A percentile compares a stretch with the other conserved stretches of the same genome.
Conservation (phyloP, 2,329 filamentous ascomycete species). For the Ophiocordyceps robertsii region DNA sequence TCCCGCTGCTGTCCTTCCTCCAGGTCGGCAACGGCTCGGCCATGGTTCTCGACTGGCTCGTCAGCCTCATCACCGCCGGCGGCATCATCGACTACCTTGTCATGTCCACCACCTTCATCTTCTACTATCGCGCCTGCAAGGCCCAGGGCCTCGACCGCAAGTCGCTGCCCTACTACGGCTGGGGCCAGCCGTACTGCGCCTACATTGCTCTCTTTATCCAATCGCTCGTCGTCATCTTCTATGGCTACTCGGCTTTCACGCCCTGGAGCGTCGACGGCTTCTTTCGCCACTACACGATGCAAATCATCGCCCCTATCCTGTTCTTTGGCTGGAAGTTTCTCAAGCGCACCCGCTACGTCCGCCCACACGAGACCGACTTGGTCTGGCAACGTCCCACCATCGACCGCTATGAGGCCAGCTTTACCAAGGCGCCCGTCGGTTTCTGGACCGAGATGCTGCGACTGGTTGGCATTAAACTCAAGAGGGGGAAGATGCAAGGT, state of each 20-base stretch:
- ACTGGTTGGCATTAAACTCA: conserved; percentile 24
- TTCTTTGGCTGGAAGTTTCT: conserved; percentile 51
- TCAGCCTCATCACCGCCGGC: conserved; percentile 42
- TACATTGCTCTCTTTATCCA: conserved; percentile 30
- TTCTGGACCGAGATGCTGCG: conserved; percentile 43
- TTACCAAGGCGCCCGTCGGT: conserved; percentile 32
- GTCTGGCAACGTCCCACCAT: conserved; percentile 46
- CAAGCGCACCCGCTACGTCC: conserved; percentile 42
- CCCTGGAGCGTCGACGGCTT: conserved; percentile 34
- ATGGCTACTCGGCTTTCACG: conserved; percentile 40
- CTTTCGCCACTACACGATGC: conserved; percentile 43
- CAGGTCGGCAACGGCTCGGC: conserved; percentile 33
- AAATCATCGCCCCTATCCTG: conserved; percentile 36
- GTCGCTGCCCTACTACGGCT: conserved; percentile 42
- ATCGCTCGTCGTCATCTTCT: conserved; percentile 30
- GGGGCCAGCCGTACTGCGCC: conserved; percentile 44
- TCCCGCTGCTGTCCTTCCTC: conserved; percentile 40
- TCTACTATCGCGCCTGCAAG: conserved; percentile 36
- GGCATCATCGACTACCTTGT: conserved; percentile 50
- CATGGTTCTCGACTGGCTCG: conserved; percentile 38
- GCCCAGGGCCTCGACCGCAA: conserved; percentile 38
- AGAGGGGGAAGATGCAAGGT: conserved; percentile 7
- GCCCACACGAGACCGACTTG: conserved; percentile 41
- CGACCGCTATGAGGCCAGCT: conserved; percentile 41
- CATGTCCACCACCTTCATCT: conserved; percentile 31